These are phyloP conservation scores for Penicillium sp. DNA, from an alignment of 2,329 filamentous ascomycete genomes.

Conservation along the genomic window DNA sequence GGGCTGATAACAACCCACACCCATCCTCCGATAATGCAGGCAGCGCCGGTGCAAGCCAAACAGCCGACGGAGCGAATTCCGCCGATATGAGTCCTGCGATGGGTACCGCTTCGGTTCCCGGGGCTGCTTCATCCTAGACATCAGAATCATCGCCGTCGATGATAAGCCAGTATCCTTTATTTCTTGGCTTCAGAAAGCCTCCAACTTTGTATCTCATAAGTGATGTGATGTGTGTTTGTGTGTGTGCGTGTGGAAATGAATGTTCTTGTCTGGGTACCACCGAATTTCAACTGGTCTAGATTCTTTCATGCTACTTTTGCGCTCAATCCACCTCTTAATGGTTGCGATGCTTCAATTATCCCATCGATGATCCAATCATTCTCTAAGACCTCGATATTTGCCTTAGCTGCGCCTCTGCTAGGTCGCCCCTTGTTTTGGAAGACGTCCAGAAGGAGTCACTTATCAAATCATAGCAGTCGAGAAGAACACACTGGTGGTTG, in stretches of 20 bases:
- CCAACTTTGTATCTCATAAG: too few species aligned
- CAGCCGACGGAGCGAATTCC: constrained; percentile 6
- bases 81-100: constrained; percentile 16
- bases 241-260: constrained; percentile 1
- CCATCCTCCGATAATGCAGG: constrained; percentile 3
- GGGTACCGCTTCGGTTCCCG: constrained; percentile 1
- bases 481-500: too few species aligned
- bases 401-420: too few species aligned
- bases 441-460: too few species aligned
- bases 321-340: neutral
- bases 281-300: constrained; percentile 13
- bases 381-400: too few species aligned
- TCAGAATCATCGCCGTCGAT: constrained; percentile 12
- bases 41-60: constrained; percentile 14
- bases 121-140: constrained; percentile 9
- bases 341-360: too few species aligned
- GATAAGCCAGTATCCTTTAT: constrained; percentile 1
- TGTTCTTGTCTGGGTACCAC: neutral
- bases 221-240: constrained; percentile 9
- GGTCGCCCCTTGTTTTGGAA: too few species aligned
- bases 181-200: constrained; percentile 10
- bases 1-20: constrained; percentile 13
- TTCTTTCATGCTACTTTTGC: constrained; percentile 6
- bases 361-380: too few species aligned
- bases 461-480: too few species aligned